Conservation (phyloP, 208 protist species). For the Crithidia fasciculata region DNA sequence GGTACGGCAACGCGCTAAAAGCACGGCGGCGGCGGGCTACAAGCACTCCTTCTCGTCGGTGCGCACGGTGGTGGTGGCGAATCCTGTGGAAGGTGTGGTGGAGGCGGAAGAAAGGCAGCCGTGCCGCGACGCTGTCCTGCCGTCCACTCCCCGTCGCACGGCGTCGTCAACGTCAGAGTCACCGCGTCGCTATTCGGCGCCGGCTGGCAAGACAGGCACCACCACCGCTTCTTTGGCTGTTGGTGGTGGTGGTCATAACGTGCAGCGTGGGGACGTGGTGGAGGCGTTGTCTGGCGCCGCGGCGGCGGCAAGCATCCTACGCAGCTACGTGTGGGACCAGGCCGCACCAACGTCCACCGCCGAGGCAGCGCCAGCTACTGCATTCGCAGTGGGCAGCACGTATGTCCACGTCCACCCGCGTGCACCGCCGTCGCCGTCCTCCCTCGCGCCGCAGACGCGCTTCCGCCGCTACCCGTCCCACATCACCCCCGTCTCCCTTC, state of each 20-base stretch:
- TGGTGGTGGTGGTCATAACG: no score
- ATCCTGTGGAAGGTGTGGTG: background rate
- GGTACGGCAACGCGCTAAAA: background rate
- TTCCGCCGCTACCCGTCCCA: slow-evolving; percentile 11
- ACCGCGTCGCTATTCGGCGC: no score
- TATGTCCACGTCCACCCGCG: background rate
- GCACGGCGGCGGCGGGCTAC: no score
- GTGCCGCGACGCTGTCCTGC: no score
- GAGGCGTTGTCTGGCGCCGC: background rate
- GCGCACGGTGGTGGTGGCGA: background rate
- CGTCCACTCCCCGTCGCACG: no score
- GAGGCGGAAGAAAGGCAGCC: background rate
- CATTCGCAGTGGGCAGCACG: background rate
- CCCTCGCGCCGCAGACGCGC: background rate
- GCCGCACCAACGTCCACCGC: background rate
- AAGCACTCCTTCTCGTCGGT: background rate
- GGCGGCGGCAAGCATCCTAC: background rate
- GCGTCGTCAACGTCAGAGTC: no score
- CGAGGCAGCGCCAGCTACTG: background rate
- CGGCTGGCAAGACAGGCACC: no score
- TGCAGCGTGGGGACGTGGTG: no score
- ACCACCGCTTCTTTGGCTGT: no score
- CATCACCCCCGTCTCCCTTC: slow-evolving; percentile 3
- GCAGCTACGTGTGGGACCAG: background rate
- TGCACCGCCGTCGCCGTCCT: background rate